Base-by-base conservation (phyloP, 257 asterid species). In the Ballota nigra region DNA sequence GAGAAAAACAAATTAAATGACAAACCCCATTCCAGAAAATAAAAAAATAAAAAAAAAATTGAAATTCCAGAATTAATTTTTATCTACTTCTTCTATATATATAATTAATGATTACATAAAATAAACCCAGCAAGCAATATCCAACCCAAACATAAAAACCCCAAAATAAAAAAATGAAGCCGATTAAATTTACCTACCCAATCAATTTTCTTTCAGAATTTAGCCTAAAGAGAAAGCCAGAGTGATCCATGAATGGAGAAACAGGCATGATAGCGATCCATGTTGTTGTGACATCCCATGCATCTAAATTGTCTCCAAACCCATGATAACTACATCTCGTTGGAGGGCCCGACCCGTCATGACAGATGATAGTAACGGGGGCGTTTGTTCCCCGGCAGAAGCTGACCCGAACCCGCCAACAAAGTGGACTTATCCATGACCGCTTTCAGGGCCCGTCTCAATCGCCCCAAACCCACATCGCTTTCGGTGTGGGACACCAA, bases 341-440 rank as follows among this genome's bases (percentile, higher is more conserved):
- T 58, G 0, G 4, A 7, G 64, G 69, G 63, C 76, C 76, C 76
- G 13, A 38, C 74, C 63, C 38, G 58, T 8, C 45, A 12, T 59
- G 75, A 75, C 52, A 59, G 15, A 13, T 82, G 95, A 85, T 83
- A 86, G 81, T 81, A 89, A 86, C 96, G 96, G 68, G 92, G 84
- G 56, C 96, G 86, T 68, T 91, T 91, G 74, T 66, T 79, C 23
- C 87, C 89, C 82, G 84, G 87, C 90, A 88, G 72, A 41, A 28
- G 72, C 80, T 85, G 96, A 41, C 76, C 86, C 74, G 84, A 72
- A 68, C 81, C 80, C 73, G 83, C 76, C 88, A 75, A 74, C 80
- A 81, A 78, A 73, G 76, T 68, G 34, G 93, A 78, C 82, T 82
- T 87, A 61, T 92, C 96, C 82, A 92, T 45, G 40, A 89, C 98